These are phyloP conservation scores for Carex myosuroides DNA, from an alignment of 176 grass and related monocot genomes.

Conservation along the genomic window DNA sequence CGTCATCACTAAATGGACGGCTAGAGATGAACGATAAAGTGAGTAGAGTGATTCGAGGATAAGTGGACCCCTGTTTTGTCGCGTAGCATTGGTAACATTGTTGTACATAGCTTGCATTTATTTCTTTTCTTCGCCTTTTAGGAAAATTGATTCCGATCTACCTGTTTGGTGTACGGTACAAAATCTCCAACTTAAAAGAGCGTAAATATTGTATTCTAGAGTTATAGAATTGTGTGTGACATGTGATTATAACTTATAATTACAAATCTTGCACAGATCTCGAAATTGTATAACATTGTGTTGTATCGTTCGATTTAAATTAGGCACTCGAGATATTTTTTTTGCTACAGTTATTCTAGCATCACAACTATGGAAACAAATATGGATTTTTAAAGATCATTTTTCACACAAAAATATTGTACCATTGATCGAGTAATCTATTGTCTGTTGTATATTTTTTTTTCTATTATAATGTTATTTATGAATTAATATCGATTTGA, in stretches of 20 bases:
- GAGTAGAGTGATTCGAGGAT: conserved; percentile 9
- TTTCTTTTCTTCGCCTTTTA: not conserved
- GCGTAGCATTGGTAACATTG: not conserved
- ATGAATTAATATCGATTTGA: not conserved
- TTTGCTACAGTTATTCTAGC: no score
- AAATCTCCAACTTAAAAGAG: not conserved
- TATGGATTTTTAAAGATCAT: no score
- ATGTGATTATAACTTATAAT: no score
- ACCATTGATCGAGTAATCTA: no score
- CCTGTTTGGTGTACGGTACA: not conserved
- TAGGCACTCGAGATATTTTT: no score
- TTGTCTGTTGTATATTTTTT: not conserved
- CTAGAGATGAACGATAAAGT: not conserved
- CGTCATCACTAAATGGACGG: conserved; percentile 4
- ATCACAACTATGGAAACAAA: no score
- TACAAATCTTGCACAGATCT: no score
- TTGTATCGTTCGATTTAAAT: no score
- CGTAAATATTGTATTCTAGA: not conserved
- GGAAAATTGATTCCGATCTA: not conserved
- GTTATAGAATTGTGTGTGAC: not conserved
- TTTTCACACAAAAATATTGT: no score
- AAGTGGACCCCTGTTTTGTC: conserved; percentile 15
- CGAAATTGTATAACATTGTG: no score
- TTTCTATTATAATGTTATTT: not conserved
- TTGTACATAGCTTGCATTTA: not conserved